Base-by-base conservation (phyloP, 805 yeast species). In the Yamadazyma paraphyllophila region DNA sequence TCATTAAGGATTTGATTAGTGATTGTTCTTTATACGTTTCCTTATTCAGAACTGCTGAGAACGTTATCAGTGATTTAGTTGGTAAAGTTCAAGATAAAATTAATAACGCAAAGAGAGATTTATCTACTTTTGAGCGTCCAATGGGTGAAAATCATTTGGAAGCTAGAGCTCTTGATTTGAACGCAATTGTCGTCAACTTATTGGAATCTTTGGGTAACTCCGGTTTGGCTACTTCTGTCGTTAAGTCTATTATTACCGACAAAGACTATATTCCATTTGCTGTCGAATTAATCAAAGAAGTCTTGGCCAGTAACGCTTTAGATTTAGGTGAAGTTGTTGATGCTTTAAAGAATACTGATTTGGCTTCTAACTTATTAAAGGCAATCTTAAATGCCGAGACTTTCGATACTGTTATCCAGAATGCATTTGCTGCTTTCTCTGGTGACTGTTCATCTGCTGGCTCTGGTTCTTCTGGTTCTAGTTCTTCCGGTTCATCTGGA, bases 181-280 rank as follows among this genome's bases (percentile, higher is more conserved):
- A 60, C 46, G 56, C 56, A 10, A 57, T 70, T 24, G 60, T 69
- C 11, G 60, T 61, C 27, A 66, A 67, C 41, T 56, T 71, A 42
- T 64, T 71, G 53, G 66, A 71, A 46, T 67, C 73, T n/a, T 62
- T 71, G 54, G 70, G 60, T 20, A 46, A 59, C 27, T 69, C 74
- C 12, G 76, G 76, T n/a, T 66, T 71, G 48, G 74, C 69, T 7
- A 47, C 65, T 17, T 63, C 66, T 20, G 73, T 71, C 10, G 70
- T 71, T 43, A 59, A 60, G 53, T 54, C 71, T 33, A 64, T 69
- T 24, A 57, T 70, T 45, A 66, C 73, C n/a, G 74, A 70, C 54
- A 27, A 64, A 20, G 39, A 51, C 20, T 71, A 67, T 56, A 50
- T 67, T 44, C 62, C 66, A 35, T 71, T 69, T 49, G 74, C 65